These are phyloP conservation scores for Panellus pusillus DNA, from an alignment of 768 basidiomycete species.

Conservation along the genomic window DNA sequence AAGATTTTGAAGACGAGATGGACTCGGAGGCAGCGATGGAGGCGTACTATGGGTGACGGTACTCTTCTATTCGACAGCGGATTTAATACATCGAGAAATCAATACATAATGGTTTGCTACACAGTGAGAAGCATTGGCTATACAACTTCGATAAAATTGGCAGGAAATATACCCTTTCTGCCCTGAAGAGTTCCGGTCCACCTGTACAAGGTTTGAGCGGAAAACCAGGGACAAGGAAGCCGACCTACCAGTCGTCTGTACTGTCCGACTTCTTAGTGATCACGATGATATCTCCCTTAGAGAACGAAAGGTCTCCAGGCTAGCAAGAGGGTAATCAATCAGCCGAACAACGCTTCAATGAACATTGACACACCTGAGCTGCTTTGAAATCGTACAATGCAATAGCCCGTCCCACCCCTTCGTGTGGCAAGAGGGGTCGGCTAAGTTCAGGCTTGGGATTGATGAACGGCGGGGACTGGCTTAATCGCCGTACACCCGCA, in stretches of 20 bases:
- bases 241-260: slow-evolving; percentile 68
- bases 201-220: slow-evolving; percentile 38
- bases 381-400: slow-evolving; percentile 75
- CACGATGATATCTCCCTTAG: slow-evolving; percentile 71
- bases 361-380: slow-evolving; percentile 51
- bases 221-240: background rate
- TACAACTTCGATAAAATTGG: slow-evolving; percentile 77
- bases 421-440: slow-evolving; percentile 48
- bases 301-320: slow-evolving; percentile 75
- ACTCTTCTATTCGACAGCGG: background rate
- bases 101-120: slow-evolving; percentile 10
- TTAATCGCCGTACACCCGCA: slow-evolving; percentile 4
- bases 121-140: slow-evolving; percentile 21
- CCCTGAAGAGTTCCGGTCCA: slow-evolving; percentile 73
- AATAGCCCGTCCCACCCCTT: slow-evolving; percentile 71
- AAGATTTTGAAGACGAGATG: slow-evolving; percentile 34
- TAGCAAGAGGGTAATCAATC: slow-evolving; percentile 29
- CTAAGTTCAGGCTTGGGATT: slow-evolving; percentile 51
- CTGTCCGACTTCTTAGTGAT: slow-evolving; percentile 70
- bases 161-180: slow-evolving; percentile 72
- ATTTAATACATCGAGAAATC: slow-evolving; percentile 12
- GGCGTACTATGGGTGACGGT: slow-evolving; percentile 29
- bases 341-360: background rate
- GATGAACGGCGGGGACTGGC: slow-evolving; percentile 33
- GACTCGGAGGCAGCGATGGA: slow-evolving; percentile 38